A percentile compares a stretch with the other conserved stretches of the same genome.
Evolutionary conservation across 768 basidiomycete species (phyloP).

Genomic region (Pleurotus salmoneostramineus): DNA sequence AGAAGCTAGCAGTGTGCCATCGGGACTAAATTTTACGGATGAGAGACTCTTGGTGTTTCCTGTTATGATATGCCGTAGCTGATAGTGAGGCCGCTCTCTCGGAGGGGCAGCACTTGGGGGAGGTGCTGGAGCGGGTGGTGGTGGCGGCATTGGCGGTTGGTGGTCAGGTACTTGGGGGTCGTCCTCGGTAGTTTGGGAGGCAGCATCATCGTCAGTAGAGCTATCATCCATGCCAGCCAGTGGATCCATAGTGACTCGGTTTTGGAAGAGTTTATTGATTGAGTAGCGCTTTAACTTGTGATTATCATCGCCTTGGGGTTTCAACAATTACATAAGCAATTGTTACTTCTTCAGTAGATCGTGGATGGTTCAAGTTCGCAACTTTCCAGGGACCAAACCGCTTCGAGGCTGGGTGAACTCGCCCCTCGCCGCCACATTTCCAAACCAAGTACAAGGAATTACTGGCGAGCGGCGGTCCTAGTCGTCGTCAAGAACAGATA

Average conservation of each 20-base stretch:
- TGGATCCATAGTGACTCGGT: slow-evolving; percentile 31
- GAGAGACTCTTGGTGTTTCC: slow-evolving; percentile 86
- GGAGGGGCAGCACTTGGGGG: slow-evolving; percentile 29
- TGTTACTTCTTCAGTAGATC: too few relatives aligned
- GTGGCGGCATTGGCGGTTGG: slow-evolving; percentile 36
- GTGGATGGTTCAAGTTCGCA: not conserved
- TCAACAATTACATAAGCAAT: too few relatives aligned
- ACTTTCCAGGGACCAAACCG: not conserved
- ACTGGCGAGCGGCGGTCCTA: not conserved
- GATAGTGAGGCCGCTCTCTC: slow-evolving; percentile 61
- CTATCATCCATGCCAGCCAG: slow-evolving; percentile 47
- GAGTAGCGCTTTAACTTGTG: too few relatives aligned
- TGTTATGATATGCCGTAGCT: slow-evolving; percentile 58
- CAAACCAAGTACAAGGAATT: not conserved
- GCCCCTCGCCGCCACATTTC: not conserved
- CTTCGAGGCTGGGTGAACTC: not conserved
- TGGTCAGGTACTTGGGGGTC: slow-evolving; percentile 74
- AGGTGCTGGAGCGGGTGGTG: slow-evolving; percentile 24
- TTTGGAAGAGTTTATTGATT: too few relatives aligned
- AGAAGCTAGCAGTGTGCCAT: slow-evolving; percentile 83
- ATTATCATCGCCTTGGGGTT: too few relatives aligned
- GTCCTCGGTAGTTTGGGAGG: slow-evolving; percentile 83
- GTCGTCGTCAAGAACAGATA: not conserved
- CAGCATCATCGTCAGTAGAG: slow-evolving; percentile 57
- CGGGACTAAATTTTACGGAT: slow-evolving; percentile 88